Base-by-base conservation (phyloP, 139 green algal species). In the Auxenochlorella protothecoides region DNA sequence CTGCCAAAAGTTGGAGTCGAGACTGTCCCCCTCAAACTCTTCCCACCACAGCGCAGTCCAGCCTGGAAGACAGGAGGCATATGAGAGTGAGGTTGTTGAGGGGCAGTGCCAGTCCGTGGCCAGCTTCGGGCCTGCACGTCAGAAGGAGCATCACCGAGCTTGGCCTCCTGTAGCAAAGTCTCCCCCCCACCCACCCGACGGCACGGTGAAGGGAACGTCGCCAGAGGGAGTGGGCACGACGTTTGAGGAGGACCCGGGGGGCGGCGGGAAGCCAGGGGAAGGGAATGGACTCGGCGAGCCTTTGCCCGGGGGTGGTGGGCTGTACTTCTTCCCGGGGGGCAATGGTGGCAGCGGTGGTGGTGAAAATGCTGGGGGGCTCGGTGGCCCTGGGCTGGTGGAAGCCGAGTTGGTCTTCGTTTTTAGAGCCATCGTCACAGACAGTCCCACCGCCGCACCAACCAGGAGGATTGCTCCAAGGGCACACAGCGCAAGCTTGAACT, bases 401-500 rank as follows among this genome's bases (percentile, higher is more conserved):
- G 12, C 9, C 27, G 44, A 5, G 54, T 5, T 62, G 5, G 53
- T 16, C 6, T 3, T 72, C 55, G 66, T 75, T 66, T 10, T 71
- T 51, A 79, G 10, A 0, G 65, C 75, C 75, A 80, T 80, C 3
- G 55, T 44, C 2, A 80, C 63, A 2, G 70, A 72, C 3, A 80
- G 57, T 1, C 68, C 75, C 7, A 80, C 66, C n/a, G 44, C 70
- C 6, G 62, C 75, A 9, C 55, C 65, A 44, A 80, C 44, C 63
- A 76, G 54, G 56, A 59, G 27, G 27, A 44, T 44, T 44, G 27
- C 27, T 44, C 27, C 27, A 44, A 44, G 27, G 0, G 27, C 27
- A 44, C 27, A 80, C 4, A 80, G 68, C 14, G 65, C 27, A 59
- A 80, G 72, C 68, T 77, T 80, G 52, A 77, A 77, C 15, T n/a